Conservation (phyloP, 306 rosid species). For the Castanea sativa region DNA sequence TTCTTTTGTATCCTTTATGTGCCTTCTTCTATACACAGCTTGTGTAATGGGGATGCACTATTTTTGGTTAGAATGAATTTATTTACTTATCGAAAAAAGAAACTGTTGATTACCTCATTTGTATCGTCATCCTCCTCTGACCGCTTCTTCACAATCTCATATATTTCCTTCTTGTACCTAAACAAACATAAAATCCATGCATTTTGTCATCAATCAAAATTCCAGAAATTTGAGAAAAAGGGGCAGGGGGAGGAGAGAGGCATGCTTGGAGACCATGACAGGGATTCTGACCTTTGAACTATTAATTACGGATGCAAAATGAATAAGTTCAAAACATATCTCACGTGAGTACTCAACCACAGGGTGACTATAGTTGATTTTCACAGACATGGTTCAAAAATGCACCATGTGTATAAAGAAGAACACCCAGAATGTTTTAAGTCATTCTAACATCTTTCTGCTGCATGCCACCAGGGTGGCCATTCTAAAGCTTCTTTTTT, state of each 20-base stretch:
- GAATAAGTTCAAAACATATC: background rate
- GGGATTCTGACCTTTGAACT: background rate
- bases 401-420: background rate
- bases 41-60: too few species aligned
- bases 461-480: background rate
- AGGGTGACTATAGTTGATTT: background rate
- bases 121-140: constrained; percentile 68
- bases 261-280: background rate
- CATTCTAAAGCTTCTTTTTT: background rate
- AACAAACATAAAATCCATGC: constrained; percentile 12
- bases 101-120: constrained; percentile 55
- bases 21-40: too few species aligned
- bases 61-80: too few species aligned
- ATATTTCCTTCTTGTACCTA: constrained; percentile 84
- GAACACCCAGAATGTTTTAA: background rate
- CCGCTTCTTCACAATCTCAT: constrained; percentile 69
- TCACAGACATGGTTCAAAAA: background rate
- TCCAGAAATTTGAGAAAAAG: background rate
- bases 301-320: background rate
- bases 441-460: background rate
- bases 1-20: too few species aligned
- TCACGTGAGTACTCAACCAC: background rate
- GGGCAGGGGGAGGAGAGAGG: background rate
- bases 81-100: too few species aligned
- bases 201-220: background rate